These are phyloP conservation scores for Ammopiptanthus mongolicus DNA, from an alignment of 306 rosid species.

Conservation along the genomic window DNA sequence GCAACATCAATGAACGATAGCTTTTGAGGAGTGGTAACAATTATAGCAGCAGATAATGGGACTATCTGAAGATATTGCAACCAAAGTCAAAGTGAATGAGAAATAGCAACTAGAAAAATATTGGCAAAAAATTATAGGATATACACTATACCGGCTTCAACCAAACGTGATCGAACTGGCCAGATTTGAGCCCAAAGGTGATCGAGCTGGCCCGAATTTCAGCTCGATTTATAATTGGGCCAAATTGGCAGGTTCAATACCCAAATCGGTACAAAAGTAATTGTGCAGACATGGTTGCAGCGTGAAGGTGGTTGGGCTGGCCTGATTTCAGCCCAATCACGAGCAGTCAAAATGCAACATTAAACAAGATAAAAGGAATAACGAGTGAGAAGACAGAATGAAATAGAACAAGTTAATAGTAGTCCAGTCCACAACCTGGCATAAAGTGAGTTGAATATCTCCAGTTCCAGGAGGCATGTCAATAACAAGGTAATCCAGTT, in stretches of 20 bases:
- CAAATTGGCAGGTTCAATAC: too few relatives aligned
- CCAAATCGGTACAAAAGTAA: not conserved
- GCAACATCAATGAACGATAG: constrained; percentile 96
- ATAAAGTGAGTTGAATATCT: constrained; percentile 94
- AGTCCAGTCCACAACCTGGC: constrained; percentile 59
- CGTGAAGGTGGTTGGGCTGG: not conserved
- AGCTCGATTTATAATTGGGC: not conserved
- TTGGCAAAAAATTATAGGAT: not conserved
- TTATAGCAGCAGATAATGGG: constrained; percentile 94
- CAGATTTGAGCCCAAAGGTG: too few relatives aligned
- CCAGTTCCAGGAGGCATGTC: constrained; percentile 99
- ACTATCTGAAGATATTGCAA: constrained; percentile 52
- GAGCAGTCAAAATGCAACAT: too few relatives aligned
- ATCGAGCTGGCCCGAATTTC: not conserved
- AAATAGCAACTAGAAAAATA: not conserved
- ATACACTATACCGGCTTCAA: not conserved
- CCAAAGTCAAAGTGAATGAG: constrained; percentile 22
- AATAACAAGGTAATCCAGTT: constrained; percentile 87
- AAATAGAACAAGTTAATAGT: not conserved
- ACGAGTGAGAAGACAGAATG: not conserved
- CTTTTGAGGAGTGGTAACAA: constrained; percentile 97
- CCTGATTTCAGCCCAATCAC: not conserved
- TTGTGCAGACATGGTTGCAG: not conserved
- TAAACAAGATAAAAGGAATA: constrained; percentile 1
- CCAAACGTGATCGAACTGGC: not conserved